Base-by-base conservation (phyloP, 495 filamentous ascomycete genomes). In the Aspergillus hancockii region DNA sequence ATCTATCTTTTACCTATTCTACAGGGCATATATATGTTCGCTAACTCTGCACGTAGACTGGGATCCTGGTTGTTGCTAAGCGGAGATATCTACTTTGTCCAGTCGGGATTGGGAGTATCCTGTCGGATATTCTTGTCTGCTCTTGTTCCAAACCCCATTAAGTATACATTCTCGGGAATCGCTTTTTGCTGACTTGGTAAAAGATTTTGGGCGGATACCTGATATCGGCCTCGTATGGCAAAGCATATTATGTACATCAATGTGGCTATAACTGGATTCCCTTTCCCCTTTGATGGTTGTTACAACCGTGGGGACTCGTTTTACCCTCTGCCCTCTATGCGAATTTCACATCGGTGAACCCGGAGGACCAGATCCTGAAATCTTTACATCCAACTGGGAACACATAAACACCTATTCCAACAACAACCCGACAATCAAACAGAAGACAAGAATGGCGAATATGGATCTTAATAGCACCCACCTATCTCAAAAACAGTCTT, bases 311-410 rank as follows among this genome's bases (percentile, higher is more conserved):
- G 1, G 59, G 61, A 13, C 50, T 65, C 5, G 63, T 75, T 28
- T 65, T 67, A 12, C 69, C 70, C 16, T 67, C 71, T 0, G 62
- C 63, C 0, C 61, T 75, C 30, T 64, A 63, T 38, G 61, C 67
- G 16, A 68, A 56, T 32, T 63, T 60, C 30, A 49, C 61, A 19
- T 58, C 41, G 10, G 1, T 56, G 22, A 61, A 64, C 0, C 68
- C 85, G 25, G 75, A 86, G 38, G 65, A 75, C 8, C 86, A 85
- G 60, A 86, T 68, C 18, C 43, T 68, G 10, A 57, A n/a, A 91
- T 61, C 80, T 93, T 36, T 64, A 89, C 30, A 92, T 75, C 61
- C 64, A 69, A 61, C 53, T 78, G 30, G 67, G 63, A 62, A 67
- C 67, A 18, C 69, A 74, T 43, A 40, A 57, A 4, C 60, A 67